phyloP scores from a whole-genome alignment of 805 yeast genomes.

The Priceomyces medius region DNA sequence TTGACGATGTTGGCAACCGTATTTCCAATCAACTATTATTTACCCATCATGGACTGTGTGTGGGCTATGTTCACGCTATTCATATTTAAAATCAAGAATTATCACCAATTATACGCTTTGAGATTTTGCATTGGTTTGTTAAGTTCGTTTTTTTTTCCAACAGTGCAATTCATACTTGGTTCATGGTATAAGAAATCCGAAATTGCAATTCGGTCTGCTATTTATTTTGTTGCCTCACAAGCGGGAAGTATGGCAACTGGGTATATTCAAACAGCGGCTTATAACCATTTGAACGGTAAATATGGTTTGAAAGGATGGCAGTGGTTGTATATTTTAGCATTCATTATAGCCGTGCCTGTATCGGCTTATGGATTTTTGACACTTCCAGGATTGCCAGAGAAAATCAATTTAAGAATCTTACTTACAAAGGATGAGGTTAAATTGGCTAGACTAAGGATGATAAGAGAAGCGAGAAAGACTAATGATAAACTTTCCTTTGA shows the following conservation, averaged over 20 bases:
- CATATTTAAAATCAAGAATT: constrained; percentile 12
- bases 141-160: constrained; percentile 44
- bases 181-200: constrained; percentile 46
- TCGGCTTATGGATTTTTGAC: constrained; percentile 18
- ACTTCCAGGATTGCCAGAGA: constrained; percentile 25
- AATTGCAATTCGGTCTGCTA: constrained; percentile 33
- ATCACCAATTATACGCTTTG: constrained; percentile 36
- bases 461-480: constrained; percentile 14
- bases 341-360: constrained; percentile 18
- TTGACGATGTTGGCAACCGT: constrained; percentile 25
- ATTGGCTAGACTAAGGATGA: constrained; percentile 41
- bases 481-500: constrained; percentile 14
- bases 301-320: constrained; percentile 18
- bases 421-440: constrained; percentile 57
- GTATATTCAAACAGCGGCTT: constrained; percentile 39
- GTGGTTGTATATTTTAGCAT: constrained; percentile 27
- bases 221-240: constrained; percentile 21
- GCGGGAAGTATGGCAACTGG: constrained; percentile 28
- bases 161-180: constrained; percentile 38
- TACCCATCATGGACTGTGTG: constrained; percentile 22
- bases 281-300: constrained; percentile 25
- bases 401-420: constrained; percentile 46
- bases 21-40: constrained; percentile 20
- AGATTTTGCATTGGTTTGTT: constrained; percentile 45
- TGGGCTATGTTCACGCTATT: constrained; percentile 13